Evolutionary conservation across 495 filamentous ascomycete species (phyloP), one percentile per base, ranked within the genome.

Genomic region (Penicillium fimorum): DNA sequence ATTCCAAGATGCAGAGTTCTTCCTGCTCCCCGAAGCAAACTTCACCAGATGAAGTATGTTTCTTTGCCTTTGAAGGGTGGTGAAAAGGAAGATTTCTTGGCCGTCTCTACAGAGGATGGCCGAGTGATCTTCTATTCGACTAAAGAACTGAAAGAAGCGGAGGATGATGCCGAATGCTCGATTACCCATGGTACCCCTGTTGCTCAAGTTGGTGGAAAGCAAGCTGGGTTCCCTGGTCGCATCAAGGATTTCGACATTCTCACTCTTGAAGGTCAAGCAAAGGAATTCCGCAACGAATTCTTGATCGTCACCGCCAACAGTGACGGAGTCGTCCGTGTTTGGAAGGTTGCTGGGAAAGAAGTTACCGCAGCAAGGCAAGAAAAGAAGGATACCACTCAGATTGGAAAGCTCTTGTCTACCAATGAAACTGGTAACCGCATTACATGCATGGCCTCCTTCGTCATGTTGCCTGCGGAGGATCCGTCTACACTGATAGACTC

Each of bases 91-190:
- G 74, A 77, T 15, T 66, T 93, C 10, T 68, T 98, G 40, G 86
- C 85, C 1, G 76, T 95, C 7, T 90, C 91, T n/a, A 97, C 94
- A 0, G 94, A 97, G 68, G 93, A 97, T 69, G 94, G 95, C 18
- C 79, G 88, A 42, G 76, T 98, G 18, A 60, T 96, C 33, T 96
- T 98, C 70, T 96, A 91, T 66, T 85, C 85, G 43, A 92, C 90
- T 3, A 72, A 60, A 63, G 74, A 55, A 50, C 71, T 74, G 29
- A 63, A 66, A 18, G 44, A 69, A 17, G 56, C 59, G 2, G 64
- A 65, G 27, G 64, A 76, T 7, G 66, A 62, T 27, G 61, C 62
- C 44, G 70, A 75, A 9, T 75, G 70, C 4, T 53, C 67, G 2
- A 78, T 80, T 35, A 77, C 76, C 29, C 60, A 70, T 67, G 61